Evolutionary conservation across 2,329 filamentous ascomycete genomes (phyloP).

Genomic region (Sclerotinia minor): DNA sequence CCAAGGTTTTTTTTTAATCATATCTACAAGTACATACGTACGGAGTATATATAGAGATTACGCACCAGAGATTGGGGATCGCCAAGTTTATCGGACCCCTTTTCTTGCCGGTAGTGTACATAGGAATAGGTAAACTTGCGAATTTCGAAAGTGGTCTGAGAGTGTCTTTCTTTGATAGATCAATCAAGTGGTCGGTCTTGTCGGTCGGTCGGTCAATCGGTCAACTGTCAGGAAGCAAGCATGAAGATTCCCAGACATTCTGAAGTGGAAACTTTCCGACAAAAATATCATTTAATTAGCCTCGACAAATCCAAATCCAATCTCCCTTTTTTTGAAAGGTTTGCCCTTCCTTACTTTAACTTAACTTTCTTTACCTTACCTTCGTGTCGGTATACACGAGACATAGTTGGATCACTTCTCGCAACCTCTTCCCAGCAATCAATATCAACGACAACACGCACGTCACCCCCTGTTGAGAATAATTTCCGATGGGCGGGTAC

Average conservation of each 20-base stretch:
- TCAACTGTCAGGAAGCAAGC: neutral
- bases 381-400: slow-evolving; percentile 6
- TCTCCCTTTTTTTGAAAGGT: neutral
- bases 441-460: neutral
- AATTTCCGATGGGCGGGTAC: slow-evolving; percentile 15
- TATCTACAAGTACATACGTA: too few species aligned
- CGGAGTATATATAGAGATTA: slow-evolving; percentile 11
- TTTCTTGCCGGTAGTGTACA: neutral
- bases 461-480: neutral
- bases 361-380: too few species aligned
- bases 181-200: slow-evolving; percentile 5
- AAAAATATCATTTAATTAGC: neutral
- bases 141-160: neutral
- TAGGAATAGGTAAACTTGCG: neutral
- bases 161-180: slow-evolving; percentile 4
- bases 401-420: neutral
- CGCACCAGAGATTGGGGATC: neutral
- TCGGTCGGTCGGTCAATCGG: too few species aligned
- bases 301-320: slow-evolving; percentile 2
- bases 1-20: neutral
- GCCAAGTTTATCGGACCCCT: neutral
- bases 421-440: neutral
- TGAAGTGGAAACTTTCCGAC: slow-evolving; percentile 3
- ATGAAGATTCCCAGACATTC: neutral
- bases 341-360: neutral